Conservation (phyloP, 208 protist genomes). For the Polymyxa betae region DNA sequence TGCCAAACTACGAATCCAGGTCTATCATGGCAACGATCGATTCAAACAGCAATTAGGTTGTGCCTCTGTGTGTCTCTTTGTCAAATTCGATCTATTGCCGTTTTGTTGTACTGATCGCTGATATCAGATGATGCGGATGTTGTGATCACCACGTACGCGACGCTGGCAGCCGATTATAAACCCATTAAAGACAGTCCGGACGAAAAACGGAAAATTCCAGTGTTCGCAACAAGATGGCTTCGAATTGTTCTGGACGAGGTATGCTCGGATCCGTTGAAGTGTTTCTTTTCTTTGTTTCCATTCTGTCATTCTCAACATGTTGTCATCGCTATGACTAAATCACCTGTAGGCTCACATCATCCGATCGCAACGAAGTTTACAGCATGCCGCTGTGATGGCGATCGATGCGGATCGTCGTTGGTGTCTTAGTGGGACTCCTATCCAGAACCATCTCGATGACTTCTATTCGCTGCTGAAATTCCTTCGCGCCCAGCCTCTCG, state of each 20-base stretch:
- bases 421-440: slow-evolving; percentile 32
- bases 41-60: not conserved
- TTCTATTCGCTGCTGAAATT: not conserved
- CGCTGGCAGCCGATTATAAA: not conserved
- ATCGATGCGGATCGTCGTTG: not conserved
- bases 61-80: too few relatives aligned
- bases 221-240: not conserved
- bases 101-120: not conserved
- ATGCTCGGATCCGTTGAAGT: not conserved
- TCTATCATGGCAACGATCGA: slow-evolving; percentile 24
- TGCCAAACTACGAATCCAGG: not conserved
- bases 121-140: not conserved
- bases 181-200: not conserved
- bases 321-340: not conserved
- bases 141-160: slow-evolving; percentile 46
- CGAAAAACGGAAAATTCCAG: not conserved
- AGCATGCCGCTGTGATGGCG: not conserved
- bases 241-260: slow-evolving; percentile 39
- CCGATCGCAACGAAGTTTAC: slow-evolving; percentile 24
- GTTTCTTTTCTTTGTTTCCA: too few relatives aligned
- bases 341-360: slow-evolving; percentile 25
- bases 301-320: too few relatives aligned
- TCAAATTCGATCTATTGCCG: not conserved
- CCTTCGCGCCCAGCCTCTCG: slow-evolving; percentile 1
- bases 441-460: slow-evolving; percentile 53